Percentiles rank a stretch among this genome's conserved stretches.
These are phyloP conservation scores for Trichopus zeylanicus DNA, from an alignment of 116 monocot genomes.

Conservation along the genomic window DNA sequence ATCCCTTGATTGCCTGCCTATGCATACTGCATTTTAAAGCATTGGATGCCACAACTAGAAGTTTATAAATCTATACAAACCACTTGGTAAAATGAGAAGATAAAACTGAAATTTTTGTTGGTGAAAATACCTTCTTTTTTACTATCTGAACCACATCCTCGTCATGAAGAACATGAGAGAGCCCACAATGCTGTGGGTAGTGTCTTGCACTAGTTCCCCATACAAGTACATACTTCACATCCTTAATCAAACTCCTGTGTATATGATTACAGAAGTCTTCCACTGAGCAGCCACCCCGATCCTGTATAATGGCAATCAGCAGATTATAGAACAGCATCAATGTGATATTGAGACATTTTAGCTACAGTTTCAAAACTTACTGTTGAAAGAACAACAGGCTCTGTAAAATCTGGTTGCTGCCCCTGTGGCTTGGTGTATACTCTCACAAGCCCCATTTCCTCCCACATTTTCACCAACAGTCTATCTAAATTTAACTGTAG, in stretches of 20 bases:
- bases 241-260: constrained; percentile 83
- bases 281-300: constrained; percentile 96
- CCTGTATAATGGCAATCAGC: constrained; percentile 33
- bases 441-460: constrained; percentile 96
- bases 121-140: constrained; percentile 82
- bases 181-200: constrained; percentile 95
- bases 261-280: constrained; percentile 99
- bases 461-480: constrained; percentile 94
- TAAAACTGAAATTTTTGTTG: too few relatives aligned
- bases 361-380: constrained; percentile 35
- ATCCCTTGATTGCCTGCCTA: background rate
- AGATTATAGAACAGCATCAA: background rate
- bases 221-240: constrained; percentile 96
- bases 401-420: constrained; percentile 92
- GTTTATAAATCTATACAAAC: background rate
- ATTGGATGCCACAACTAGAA: background rate
- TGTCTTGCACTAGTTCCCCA: constrained; percentile 97
- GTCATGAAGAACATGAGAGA: constrained; percentile 68
- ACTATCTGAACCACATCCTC: constrained; percentile 99
- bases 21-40: background rate
- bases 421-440: constrained; percentile 97
- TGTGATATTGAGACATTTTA: background rate
- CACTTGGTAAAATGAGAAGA: background rate
- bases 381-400: constrained; percentile 90
- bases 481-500: constrained; percentile 93